Evolutionary conservation across 371 early-diverging fungal species (phyloP), one percentile per base, ranked within the genome.

Genomic region (Mortierella sp.): DNA sequence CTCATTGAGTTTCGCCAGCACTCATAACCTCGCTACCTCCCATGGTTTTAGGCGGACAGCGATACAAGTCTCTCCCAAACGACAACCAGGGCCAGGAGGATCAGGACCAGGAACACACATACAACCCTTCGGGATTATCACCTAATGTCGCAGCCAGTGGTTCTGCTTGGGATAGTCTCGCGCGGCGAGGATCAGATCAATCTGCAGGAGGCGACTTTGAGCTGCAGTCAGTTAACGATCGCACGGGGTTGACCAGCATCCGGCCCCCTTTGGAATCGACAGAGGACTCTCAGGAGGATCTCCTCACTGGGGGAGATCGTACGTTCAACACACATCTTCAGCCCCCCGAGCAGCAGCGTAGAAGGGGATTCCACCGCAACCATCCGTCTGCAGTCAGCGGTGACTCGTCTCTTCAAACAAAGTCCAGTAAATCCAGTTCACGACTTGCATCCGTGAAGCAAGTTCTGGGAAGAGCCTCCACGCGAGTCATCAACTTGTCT

Each of bases 21-120:
- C 7, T 47, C 26, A 27, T 37, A 24, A 5, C 11, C 30, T 8
- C 32, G 34, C 44, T 32, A 15, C 31, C 32, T 42, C 21, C 58
- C 53, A 75, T 75, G 76, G 56, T 53, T 56, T 57, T 69, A 75
- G 76, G 76, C 37, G 60, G 76, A 17, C 64, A n/a, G 28, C 46
- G 54, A 28, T 70, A 75, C 55, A 56, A 63, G 50, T 68, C 69
- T 23, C 26, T 75, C 15, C 37, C 37, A 32, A 49, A 59, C 50
- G 31, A 56, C 9, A 49, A 21, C 27, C 66, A 65, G 23, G 60
- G 63, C 14, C 46, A 52, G 15, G 49, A 48, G 49, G 24, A 47
- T 11, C 17, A 24, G 34, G 14, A n/a, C 31, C 17, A 41, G 15
- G n/a, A 50, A 47, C 26, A 21, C 30, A 21, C 21, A 31, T 19